Conservation (phyloP, 495 filamentous ascomycete species). For the Xylaria nigripes region DNA sequence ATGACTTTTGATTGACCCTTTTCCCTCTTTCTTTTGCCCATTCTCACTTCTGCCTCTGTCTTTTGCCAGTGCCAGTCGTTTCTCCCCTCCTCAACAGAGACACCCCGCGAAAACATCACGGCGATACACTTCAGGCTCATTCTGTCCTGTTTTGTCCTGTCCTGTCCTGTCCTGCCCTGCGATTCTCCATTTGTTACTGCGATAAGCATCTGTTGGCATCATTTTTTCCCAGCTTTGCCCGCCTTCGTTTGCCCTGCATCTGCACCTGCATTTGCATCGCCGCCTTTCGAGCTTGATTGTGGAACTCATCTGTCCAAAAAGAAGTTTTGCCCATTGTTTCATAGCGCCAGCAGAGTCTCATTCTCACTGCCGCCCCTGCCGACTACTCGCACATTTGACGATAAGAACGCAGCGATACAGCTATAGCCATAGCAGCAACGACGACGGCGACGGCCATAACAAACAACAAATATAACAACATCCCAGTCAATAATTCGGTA, state of each 20-base stretch:
- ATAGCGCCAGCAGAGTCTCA: constrained; percentile 3
- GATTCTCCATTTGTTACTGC: constrained; percentile 13
- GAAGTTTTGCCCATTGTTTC: constrained; percentile 12
- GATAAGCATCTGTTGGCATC: constrained; percentile 13
- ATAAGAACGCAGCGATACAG: not conserved
- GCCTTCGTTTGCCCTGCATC: constrained; percentile 1
- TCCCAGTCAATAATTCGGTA: not conserved
- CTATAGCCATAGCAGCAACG: not conserved
- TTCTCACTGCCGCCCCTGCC: not conserved
- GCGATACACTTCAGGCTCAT: constrained; percentile 4
- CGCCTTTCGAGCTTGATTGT: constrained; percentile 6
- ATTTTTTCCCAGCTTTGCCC: not conserved
- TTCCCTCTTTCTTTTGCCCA: constrained; percentile 3
- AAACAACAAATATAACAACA: not conserved
- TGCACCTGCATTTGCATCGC: constrained; percentile 1
- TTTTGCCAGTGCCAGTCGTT: constrained; percentile 9
- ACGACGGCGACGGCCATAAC: not conserved
- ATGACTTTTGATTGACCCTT: not conserved
- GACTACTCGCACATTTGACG: too few relatives aligned
- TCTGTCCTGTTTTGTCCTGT: constrained; percentile 1
- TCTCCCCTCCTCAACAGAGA: not conserved
- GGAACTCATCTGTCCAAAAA: constrained; percentile 1
- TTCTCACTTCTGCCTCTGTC: not conserved
- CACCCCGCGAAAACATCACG: constrained; percentile 13
- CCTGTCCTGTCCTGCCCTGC: constrained; percentile 5